A percentile compares a stretch with the other conserved stretches of the same genome.
phyloP scores from a whole-genome alignment of 768 basidiomycete genomes.

The Candolleomyces aberdarensis region DNA sequence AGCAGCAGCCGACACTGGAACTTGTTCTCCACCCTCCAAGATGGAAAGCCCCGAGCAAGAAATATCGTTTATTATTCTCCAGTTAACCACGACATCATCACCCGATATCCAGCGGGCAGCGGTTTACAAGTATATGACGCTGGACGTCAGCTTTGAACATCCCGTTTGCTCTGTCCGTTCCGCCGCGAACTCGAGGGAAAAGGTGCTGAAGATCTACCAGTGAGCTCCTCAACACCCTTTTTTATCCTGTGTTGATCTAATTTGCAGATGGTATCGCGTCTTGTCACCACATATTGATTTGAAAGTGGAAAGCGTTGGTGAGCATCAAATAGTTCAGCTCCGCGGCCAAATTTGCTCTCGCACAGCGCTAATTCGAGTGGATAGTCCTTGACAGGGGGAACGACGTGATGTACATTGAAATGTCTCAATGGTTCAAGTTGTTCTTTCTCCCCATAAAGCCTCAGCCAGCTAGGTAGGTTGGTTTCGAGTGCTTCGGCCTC shows the following conservation, averaged over 20 bases:
- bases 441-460: constrained; percentile 44
- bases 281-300: constrained; percentile 50
- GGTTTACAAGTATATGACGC: constrained; percentile 47
- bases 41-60: constrained; percentile 58
- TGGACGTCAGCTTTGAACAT: constrained; percentile 56
- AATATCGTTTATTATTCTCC: constrained; percentile 39
- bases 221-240: constrained; percentile 21
- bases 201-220: constrained; percentile 58
- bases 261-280: constrained; percentile 57
- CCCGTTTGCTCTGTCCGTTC: constrained; percentile 50
- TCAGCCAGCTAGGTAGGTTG: constrained; percentile 21
- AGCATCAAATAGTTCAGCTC: constrained; percentile 16
- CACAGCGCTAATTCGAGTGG: background rate
- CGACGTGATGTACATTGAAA: constrained; percentile 46
- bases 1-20: too few relatives aligned
- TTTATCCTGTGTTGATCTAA: background rate
- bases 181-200: constrained; percentile 49
- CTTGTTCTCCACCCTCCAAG: background rate
- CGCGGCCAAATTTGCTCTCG: background rate
- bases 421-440: constrained; percentile 52
- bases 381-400: constrained; percentile 47
- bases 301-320: constrained; percentile 41
- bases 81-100: constrained; percentile 44
- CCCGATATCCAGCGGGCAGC: constrained; percentile 49
- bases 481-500: background rate